Evolutionary conservation across 1,139 yeast genomes (phyloP), one percentile per base, ranked within the genome.

Genomic region (Williopsis jadinii): DNA sequence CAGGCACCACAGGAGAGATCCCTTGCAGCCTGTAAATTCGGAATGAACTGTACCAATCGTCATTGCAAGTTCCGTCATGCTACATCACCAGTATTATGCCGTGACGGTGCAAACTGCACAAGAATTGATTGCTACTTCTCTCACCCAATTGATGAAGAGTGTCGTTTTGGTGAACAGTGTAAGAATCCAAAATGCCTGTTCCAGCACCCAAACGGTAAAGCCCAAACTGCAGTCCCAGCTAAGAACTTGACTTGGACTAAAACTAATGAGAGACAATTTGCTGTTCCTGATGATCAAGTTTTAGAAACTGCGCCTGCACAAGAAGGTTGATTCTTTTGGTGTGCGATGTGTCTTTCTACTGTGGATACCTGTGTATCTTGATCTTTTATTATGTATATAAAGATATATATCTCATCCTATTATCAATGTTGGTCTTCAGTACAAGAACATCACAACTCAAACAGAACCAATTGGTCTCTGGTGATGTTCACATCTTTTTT

Each of bases 31-130:
- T 87, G 97, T 64, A 84, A 83, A 60, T 87, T 77, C 59, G 88
- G 90, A 35, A 53, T 71, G 28, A 69, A 74, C 46, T 87, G 97
- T 65, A 81, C 88, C 36, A 86, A 86, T 56, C 73, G 71, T 50
- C 73, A 73, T 53, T 87, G 97, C 64, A 84, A 84, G 45, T 84
- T 77, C 62, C 77, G 97, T 63, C 97, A 87, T 61, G 95, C 96
- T 2, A 73, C 78, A 13, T 71, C 85, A 11, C 68, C 75, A 13
- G 77, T 80, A 30, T 66, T 84, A 47, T 87, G 97, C 61, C 85
- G 95, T 59, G 84, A 80, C 36, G 96, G 96, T 30, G 73, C 76
- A 14, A 70, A 70, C 39, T 87, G 97, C 66, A 72, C 76, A 28
- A 78, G 95, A 62, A 68, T 78, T 40, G 94, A 87, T 61, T 87